Percentiles rank a stretch among this genome's conserved stretches.
Conservation (phyloP, 2,329 filamentous ascomycete genomes). For the Aaosphaeria pasadenensis region DNA sequence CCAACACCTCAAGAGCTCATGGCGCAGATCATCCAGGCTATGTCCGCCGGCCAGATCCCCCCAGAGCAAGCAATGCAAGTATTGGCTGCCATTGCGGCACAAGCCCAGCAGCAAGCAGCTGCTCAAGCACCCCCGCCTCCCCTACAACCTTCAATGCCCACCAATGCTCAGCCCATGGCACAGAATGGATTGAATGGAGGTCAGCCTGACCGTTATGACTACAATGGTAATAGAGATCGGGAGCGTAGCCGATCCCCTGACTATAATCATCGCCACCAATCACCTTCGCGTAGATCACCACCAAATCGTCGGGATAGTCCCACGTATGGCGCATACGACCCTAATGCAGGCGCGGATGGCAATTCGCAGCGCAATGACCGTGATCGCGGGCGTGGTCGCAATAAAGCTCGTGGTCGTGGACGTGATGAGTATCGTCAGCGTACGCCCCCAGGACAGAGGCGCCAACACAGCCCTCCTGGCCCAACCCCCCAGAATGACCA, state of each 20-base stretch:
- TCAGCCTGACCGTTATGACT: conserved; percentile 25
- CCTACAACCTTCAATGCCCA: conserved; percentile 15
- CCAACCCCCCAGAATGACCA: conserved; percentile 17
- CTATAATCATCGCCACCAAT: conserved; percentile 64
- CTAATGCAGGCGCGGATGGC: conserved; percentile 53
- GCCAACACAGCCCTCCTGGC: conserved; percentile 53
- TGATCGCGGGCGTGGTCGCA: conserved; percentile 55
- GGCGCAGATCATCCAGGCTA: conserved; percentile 31
- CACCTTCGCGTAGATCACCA: conserved; percentile 54
- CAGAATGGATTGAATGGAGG: conserved; percentile 14
- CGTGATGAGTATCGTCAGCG: conserved; percentile 75
- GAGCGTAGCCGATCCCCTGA: conserved; percentile 54
- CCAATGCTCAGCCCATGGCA: neutral
- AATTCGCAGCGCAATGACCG: conserved; percentile 55
- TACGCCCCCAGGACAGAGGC: conserved; percentile 70
- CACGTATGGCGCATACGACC: conserved; percentile 70
- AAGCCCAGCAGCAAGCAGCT: conserved; percentile 21
- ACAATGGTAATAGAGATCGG: conserved; percentile 32
- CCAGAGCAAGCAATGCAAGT: conserved; percentile 34
- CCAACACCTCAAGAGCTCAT: conserved; percentile 24
- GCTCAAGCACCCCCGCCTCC: conserved; percentile 22
- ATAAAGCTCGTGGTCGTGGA: conserved; percentile 44
- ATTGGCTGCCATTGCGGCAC: conserved; percentile 21
- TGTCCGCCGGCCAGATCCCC: conserved; percentile 28
- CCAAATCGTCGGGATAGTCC: conserved; percentile 64